These are phyloP conservation scores for Scenedesmus sp. DNA, from an alignment of 163 green algal species.

Conservation along the genomic window DNA sequence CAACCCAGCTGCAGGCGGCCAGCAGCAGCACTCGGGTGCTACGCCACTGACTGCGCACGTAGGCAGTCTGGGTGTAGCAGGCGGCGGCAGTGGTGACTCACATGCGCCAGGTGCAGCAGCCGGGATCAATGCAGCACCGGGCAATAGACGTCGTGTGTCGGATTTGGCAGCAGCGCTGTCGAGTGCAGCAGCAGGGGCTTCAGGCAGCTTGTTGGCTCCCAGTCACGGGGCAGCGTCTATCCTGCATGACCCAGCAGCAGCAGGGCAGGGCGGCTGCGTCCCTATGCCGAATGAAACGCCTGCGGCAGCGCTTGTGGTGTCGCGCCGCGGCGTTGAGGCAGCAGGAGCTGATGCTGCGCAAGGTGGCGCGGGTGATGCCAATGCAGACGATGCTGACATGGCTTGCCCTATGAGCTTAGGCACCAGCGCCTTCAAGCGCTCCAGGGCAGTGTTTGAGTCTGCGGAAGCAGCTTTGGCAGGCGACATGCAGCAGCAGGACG, in stretches of 20 bases:
- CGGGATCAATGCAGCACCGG: neutral
- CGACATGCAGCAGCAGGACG: neutral
- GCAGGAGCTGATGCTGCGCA: neutral
- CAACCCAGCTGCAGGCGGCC: neutral
- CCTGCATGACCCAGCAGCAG: neutral
- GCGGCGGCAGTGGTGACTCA: neutral
- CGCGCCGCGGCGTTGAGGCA: neutral
- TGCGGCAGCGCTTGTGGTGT: slow-evolving; percentile 2
- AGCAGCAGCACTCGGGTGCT: slow-evolving; percentile 21
- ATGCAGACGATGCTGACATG: slow-evolving; percentile 17
- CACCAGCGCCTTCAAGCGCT: slow-evolving; percentile 32
- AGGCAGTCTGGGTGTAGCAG: neutral
- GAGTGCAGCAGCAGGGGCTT: neutral
- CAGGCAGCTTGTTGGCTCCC: neutral
- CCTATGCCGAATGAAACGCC: neutral
- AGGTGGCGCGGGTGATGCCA: neutral
- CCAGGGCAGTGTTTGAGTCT: slow-evolving; percentile 37
- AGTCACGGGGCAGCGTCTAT: neutral
- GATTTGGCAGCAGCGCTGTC: slow-evolving; percentile 31
- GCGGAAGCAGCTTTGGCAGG: neutral
- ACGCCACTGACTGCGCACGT: neutral
- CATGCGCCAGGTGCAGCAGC: slow-evolving; percentile 11
- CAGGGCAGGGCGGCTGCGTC: neutral
- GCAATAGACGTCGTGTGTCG: slow-evolving; percentile 12
- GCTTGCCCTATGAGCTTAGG: slow-evolving; percentile 44